Conservation (phyloP, 306 rosid genomes). For the Quercus agrifolia region DNA sequence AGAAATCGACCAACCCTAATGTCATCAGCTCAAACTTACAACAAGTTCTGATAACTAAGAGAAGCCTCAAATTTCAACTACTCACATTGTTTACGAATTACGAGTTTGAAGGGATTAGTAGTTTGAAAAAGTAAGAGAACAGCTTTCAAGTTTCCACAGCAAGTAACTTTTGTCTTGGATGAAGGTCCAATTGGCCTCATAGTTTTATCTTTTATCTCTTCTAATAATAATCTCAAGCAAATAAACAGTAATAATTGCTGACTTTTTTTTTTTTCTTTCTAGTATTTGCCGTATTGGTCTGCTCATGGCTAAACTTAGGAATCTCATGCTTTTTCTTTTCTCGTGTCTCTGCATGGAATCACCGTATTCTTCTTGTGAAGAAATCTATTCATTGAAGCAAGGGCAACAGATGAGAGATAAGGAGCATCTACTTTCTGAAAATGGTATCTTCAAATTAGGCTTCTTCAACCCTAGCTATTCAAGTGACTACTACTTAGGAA, state of each 20-base stretch:
- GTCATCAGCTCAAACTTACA: too few species aligned
- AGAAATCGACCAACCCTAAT: too few species aligned
- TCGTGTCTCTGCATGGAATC: neutral
- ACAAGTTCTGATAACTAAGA: too few species aligned
- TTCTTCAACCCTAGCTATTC: constrained; percentile 20
- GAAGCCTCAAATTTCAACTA: too few species aligned
- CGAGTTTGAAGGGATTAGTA: too few species aligned
- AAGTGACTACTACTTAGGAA: constrained; percentile 17
- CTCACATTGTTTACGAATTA: too few species aligned
- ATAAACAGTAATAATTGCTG: neutral
- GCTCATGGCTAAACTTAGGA: neutral
- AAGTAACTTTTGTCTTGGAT: too few species aligned
- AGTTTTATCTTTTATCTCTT: too few species aligned
- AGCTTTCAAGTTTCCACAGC: too few species aligned
- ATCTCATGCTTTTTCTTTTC: neutral
- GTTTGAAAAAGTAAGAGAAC: too few species aligned
- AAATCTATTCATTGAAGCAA: neutral
- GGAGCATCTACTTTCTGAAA: constrained; percentile 7
- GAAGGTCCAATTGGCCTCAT: too few species aligned
- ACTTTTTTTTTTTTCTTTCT: neutral
- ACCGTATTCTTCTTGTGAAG: neutral
- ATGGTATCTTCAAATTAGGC: constrained; percentile 16
- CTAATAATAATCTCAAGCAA: too few species aligned
- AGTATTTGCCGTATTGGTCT: neutral
- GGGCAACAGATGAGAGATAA: constrained; percentile 9